phyloP scores from a whole-genome alignment of 1,284 basidiomycete genomes.

The Inonotus obliquus region DNA sequence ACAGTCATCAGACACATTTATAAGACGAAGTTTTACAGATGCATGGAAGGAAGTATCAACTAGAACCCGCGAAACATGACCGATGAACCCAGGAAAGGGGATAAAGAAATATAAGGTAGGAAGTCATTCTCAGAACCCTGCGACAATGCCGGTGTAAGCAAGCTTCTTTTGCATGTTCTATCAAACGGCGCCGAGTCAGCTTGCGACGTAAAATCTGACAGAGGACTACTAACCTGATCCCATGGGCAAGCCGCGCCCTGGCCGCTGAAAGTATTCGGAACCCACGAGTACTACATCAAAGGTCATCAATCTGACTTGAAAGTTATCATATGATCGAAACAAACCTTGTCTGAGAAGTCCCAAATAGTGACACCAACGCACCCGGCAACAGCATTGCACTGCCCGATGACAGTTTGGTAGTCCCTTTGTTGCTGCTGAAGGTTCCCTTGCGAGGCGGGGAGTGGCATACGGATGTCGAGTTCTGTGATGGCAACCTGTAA shows the following conservation, averaged over 20 bases:
- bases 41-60: neutral
- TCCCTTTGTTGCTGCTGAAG: constrained; percentile 46
- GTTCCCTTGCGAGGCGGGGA: constrained; percentile 41
- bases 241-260: constrained; percentile 25
- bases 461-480: constrained; percentile 48
- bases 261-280: constrained; percentile 23
- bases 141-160: constrained; percentile 22
- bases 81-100: neutral
- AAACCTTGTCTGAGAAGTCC: constrained; percentile 44
- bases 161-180: constrained; percentile 23
- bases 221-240: constrained; percentile 19
- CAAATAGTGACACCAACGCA: constrained; percentile 48
- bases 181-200: neutral
- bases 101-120: neutral
- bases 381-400: constrained; percentile 37
- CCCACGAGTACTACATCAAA: constrained; percentile 22
- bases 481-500: constrained; percentile 41
- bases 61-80: neutral
- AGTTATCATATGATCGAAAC: neutral
- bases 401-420: constrained; percentile 40
- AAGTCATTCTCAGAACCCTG: constrained; percentile 12
- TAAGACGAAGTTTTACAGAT: neutral
- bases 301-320: neutral
- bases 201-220: neutral
- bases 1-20: neutral